phyloP scores from a whole-genome alignment of 2,329 filamentous ascomycete species.

The Xylariaceae sp. region DNA sequence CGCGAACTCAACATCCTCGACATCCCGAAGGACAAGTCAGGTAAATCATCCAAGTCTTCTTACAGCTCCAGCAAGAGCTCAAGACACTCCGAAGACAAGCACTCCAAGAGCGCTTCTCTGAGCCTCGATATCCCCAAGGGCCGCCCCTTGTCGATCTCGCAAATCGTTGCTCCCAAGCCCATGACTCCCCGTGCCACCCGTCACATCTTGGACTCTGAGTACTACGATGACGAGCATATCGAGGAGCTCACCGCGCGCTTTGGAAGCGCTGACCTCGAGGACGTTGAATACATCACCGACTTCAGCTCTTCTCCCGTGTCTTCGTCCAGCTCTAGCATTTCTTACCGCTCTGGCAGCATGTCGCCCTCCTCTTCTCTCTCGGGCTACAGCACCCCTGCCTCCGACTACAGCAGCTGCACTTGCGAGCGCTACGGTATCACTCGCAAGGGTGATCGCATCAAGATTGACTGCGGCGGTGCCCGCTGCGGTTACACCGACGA shows the following conservation, averaged over 20 bases:
- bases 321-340: constrained; percentile 64
- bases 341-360: constrained; percentile 66
- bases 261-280: constrained; percentile 53
- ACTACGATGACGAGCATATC: constrained; percentile 64
- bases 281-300: constrained; percentile 52
- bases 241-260: constrained; percentile 78
- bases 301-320: constrained; percentile 57
- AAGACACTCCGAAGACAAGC: constrained; percentile 35
- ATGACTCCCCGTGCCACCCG: constrained; percentile 81
- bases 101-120: constrained; percentile 47
- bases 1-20: constrained; percentile 97
- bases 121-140: constrained; percentile 74
- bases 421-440: constrained; percentile 98
- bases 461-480: constrained; percentile 88
- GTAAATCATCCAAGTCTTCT: constrained; percentile 40
- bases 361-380: constrained; percentile 68
- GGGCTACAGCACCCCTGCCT: constrained; percentile 73
- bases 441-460: constrained; percentile 84
- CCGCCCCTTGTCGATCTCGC: constrained; percentile 78
- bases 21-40: constrained; percentile 56
- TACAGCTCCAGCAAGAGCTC: constrained; percentile 43
- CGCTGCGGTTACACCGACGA: constrained; percentile 79
- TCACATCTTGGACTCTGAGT: constrained; percentile 78
- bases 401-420: constrained; percentile 74
- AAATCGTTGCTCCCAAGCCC: constrained; percentile 88